Conservation (phyloP, 2,329 filamentous ascomycete species). For the Xylaria sp. region DNA sequence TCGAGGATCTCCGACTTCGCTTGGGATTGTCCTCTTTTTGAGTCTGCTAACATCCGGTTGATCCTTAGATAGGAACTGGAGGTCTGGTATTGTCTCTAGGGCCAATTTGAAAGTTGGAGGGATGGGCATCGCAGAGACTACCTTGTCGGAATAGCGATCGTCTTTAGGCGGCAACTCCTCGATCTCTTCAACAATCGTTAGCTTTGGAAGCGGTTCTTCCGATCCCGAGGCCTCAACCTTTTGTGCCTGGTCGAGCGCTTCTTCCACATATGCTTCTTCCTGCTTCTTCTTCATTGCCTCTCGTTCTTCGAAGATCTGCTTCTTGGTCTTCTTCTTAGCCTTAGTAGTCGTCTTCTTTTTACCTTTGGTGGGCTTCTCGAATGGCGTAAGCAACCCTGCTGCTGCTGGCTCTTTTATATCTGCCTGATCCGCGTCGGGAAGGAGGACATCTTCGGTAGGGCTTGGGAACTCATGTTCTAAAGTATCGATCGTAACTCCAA, state of each 20-base stretch:
- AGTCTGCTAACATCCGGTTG: slow-evolving; percentile 62
- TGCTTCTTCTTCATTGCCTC: slow-evolving; percentile 74
- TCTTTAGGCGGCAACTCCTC: slow-evolving; percentile 54
- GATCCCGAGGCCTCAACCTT: slow-evolving; percentile 51
- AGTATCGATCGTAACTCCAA: slow-evolving; percentile 69
- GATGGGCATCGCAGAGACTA: slow-evolving; percentile 59
- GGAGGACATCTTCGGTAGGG: slow-evolving; percentile 61
- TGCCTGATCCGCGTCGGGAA: slow-evolving; percentile 59
- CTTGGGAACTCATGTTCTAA: slow-evolving; percentile 63
- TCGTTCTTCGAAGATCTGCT: slow-evolving; percentile 54
- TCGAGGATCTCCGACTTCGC: slow-evolving; percentile 61
- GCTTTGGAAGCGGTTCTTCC: slow-evolving; percentile 44
- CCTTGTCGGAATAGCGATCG: slow-evolving; percentile 61
- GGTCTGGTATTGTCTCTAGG: slow-evolving; percentile 57
- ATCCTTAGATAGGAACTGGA: slow-evolving; percentile 60
- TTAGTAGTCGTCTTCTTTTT: slow-evolving; percentile 66
- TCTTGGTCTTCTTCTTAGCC: slow-evolving; percentile 68
- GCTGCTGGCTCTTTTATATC: slow-evolving; percentile 60
- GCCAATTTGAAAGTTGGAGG: slow-evolving; percentile 60
- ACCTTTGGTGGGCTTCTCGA: slow-evolving; percentile 57
- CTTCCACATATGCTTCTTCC: slow-evolving; percentile 61
- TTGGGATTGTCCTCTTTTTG: slow-evolving; percentile 59
- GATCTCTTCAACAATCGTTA: slow-evolving; percentile 44
- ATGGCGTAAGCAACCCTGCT: slow-evolving; percentile 59
- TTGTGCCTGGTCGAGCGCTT: slow-evolving; percentile 53